Base-by-base conservation (phyloP, 2,329 filamentous ascomycete genomes). In the Phialophora expanda region DNA sequence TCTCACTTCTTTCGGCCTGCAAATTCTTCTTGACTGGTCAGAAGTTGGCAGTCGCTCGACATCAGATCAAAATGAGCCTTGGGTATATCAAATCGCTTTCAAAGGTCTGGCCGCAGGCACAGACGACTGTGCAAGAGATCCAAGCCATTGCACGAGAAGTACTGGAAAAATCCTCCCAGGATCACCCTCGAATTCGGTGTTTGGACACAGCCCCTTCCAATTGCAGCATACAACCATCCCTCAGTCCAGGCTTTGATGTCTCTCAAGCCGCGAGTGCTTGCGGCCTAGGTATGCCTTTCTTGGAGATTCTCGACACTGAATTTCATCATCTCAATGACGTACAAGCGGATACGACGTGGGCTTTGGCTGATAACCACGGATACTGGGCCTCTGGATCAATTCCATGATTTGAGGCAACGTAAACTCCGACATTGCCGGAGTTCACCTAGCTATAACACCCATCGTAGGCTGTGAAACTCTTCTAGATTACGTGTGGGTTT, bases 51-150 rank as follows among this genome's bases (percentile, higher is more conserved):
- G 72, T 77, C 1, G 78, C 78, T n/a, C 72, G 80, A 64, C 75
- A 78, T 26, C 79, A 81, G 68, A 78, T 81, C 24, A 76, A 78
- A 4, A 74, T 81, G 72, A 77, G 70, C 4, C 77, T 81, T n/a
- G 79, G 79, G 0, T 81, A 76, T 62, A 72, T 81, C 8, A 77
- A 75, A 66, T 68, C 71, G 3, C 44, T 81, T 54, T 78, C 73
- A 1, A 72, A 75, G 6, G n/a, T 78, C 1, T 81, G 80, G 80
- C 75, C 78, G 0, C 70, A 76, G 34, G 75, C 74, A 4, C 73
- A 74, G 0, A 75, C 72, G 57, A 79, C 78, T 65, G 74, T 81
- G 0, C 63, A 71, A 14, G 79, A 81, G 67, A 75, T 81, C 1
- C 79, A 80, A 64, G 76, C 69, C 0, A 79, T 81, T 56, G 78